Evolutionary conservation across 306 rosid genomes (phyloP), one percentile per base, ranked within the genome.

Genomic region (Oxytropis ochrocephala): DNA sequence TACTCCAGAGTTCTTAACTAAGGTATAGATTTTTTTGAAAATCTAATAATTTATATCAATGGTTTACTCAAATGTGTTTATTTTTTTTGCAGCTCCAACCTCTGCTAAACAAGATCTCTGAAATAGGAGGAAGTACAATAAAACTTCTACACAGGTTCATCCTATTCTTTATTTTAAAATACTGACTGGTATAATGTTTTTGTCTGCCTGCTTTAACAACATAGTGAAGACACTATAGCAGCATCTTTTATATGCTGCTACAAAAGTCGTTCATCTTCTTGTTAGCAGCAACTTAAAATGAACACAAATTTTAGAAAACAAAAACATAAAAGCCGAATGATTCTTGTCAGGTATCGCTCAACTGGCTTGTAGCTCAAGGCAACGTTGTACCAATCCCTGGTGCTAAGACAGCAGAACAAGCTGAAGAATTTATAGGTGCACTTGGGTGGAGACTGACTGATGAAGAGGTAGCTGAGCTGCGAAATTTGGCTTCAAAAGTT

Each of bases 371-470:
- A 70, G 87, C 92, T 18, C 95, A 94, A 75, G 96, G 83, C 41
- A 94, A 94, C 33, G 91, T 94, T 7, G 88, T 94, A 82, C 99
- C 97, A 12, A 91, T 94, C 76, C 97, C 96, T 11, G 97, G 97
- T 76, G 97, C 97, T 36, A 94, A 94, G 86, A 88, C 81, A 42
- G 84, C 87, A 17, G 87, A 85, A 73, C 99, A 94, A 80, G 97
- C 96, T 72, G 35, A 63, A 55, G 96, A 94, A 80, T 91, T 94
- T 38, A 80, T 35, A 1, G 97, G 92, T 50, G 95, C 97, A 12
- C 89, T 91, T 39, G 97, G 92, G 6, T 94, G 99, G 97, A 84
- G 72, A 78, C 81, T 94, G 48, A 42, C 78, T 38, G 73, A 46
- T 67, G 97, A 91, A 43, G 99, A 94, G 71, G 57, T 79, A 11